These are phyloP conservation scores for Albatrellus ellisii DNA, from an alignment of 768 basidiomycete genomes.

Conservation along the genomic window DNA sequence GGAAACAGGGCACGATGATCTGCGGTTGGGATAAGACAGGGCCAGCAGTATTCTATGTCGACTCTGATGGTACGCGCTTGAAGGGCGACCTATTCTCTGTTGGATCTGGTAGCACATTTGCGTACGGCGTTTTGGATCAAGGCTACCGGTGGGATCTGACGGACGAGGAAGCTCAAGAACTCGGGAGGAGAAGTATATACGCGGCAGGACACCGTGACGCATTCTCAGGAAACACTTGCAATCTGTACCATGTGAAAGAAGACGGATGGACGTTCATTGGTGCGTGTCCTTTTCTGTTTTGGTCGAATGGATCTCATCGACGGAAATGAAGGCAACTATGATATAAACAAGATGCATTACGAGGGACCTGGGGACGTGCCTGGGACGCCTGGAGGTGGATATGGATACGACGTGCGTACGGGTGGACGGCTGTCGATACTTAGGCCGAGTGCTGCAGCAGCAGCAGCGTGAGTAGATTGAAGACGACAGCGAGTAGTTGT, in stretches of 20 bases:
- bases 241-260: slow-evolving; percentile 91
- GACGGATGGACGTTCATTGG: slow-evolving; percentile 95
- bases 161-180: slow-evolving; percentile 89
- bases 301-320: neutral
- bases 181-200: slow-evolving; percentile 87
- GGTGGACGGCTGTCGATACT: slow-evolving; percentile 42
- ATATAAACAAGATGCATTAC: slow-evolving; percentile 83
- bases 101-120: slow-evolving; percentile 95
- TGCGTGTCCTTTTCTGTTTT: slow-evolving; percentile 23
- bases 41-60: slow-evolving; percentile 92
- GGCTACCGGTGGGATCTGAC: slow-evolving; percentile 88
- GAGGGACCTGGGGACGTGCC: slow-evolving; percentile 65
- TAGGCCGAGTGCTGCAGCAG: slow-evolving; percentile 21
- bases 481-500: too few species aligned
- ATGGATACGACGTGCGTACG: slow-evolving; percentile 69
- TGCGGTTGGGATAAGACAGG: slow-evolving; percentile 99
- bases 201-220: slow-evolving; percentile 96
- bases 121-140: slow-evolving; percentile 98
- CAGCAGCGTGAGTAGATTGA: too few species aligned
- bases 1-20: slow-evolving; percentile 87
- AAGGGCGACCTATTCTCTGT: slow-evolving; percentile 99
- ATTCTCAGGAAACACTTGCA: slow-evolving; percentile 91
- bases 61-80: slow-evolving; percentile 90
- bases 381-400: slow-evolving; percentile 51
- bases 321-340: slow-evolving; percentile 66